Conservation (phyloP, 2,329 filamentous ascomycete species). For the Trichoderma gracile region DNA sequence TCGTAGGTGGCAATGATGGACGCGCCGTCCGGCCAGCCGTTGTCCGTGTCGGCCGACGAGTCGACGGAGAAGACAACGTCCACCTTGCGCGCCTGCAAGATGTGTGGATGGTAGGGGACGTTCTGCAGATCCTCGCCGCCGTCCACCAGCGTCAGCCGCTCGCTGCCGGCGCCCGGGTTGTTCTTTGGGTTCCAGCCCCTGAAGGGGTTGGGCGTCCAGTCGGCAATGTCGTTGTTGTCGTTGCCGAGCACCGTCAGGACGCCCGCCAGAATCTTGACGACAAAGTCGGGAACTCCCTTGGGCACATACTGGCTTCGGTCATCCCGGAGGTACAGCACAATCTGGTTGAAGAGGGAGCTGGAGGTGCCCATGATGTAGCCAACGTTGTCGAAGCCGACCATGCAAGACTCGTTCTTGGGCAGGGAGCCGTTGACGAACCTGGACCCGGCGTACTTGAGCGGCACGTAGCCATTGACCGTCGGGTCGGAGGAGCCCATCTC, state of each 20-base stretch:
- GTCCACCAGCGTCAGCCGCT: constrained; percentile 71
- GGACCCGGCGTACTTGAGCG: constrained; percentile 61
- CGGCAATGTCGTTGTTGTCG: constrained; percentile 72
- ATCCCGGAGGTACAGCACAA: constrained; percentile 65
- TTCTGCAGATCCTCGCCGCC: constrained; percentile 80
- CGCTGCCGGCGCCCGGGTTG: constrained; percentile 45
- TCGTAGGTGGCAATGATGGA: constrained; percentile 60
- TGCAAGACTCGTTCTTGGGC: constrained; percentile 48
- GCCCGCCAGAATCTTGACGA: constrained; percentile 47
- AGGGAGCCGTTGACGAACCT: constrained; percentile 54
- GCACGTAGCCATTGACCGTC: constrained; percentile 60
- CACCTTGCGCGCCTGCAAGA: constrained; percentile 51
- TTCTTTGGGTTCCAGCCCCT: constrained; percentile 52
- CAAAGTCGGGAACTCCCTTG: constrained; percentile 48
- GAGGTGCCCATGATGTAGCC: constrained; percentile 83
- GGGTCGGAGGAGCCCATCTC: constrained; percentile 67
- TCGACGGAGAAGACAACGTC: constrained; percentile 67
- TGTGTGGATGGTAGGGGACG: constrained; percentile 70
- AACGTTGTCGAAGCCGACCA: constrained; percentile 72
- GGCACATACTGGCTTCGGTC: constrained; percentile 49
- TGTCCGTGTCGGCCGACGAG: constrained; percentile 61
- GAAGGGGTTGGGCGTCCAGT: constrained; percentile 64
- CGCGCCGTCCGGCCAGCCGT: constrained; percentile 61
- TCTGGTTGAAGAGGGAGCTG: constrained; percentile 75
- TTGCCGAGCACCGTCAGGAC: constrained; percentile 59